Conservation (phyloP, 202 grass and related monocot species). For the Elaeis oleifera region DNA sequence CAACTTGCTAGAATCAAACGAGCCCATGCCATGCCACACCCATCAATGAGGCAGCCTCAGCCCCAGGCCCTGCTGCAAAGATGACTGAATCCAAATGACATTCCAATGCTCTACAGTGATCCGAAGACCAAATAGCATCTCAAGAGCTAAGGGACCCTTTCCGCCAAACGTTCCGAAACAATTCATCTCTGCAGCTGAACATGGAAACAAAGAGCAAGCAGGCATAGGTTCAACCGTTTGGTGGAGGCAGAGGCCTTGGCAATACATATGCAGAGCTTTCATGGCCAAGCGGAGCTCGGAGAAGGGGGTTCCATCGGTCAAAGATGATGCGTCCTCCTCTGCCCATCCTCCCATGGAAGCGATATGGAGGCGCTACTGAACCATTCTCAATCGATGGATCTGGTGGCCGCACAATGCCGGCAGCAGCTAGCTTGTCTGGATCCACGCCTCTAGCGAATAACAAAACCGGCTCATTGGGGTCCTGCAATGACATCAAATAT, state of each 20-base stretch:
- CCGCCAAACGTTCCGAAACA: not conserved
- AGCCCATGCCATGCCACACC: not conserved
- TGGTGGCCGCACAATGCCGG: constrained; percentile 3
- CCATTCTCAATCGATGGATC: not conserved
- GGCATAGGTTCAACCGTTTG: not conserved
- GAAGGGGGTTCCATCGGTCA: constrained; percentile 11
- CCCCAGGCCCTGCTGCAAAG: not conserved
- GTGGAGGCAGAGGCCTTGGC: too few relatives aligned
- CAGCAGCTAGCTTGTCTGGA: constrained; percentile 1
- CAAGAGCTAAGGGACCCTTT: not conserved
- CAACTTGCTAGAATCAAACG: not conserved
- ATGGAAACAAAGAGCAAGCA: not conserved
- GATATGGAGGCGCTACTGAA: not conserved
- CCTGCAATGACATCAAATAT: constrained; percentile 3
- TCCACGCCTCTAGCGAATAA: constrained; percentile 9
- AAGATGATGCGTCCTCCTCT: constrained; percentile 21
- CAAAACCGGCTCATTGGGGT: constrained; percentile 6
- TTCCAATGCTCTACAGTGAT: not conserved
- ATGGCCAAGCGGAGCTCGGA: not conserved
- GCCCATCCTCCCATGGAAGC: constrained; percentile 8
- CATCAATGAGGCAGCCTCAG: not conserved
- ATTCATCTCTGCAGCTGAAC: not conserved
- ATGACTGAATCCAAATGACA: too few relatives aligned
- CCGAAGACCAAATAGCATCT: not conserved
- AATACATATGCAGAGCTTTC: not conserved